Conservation (phyloP, 768 basidiomycete genomes). For the Mycena maculata region DNA sequence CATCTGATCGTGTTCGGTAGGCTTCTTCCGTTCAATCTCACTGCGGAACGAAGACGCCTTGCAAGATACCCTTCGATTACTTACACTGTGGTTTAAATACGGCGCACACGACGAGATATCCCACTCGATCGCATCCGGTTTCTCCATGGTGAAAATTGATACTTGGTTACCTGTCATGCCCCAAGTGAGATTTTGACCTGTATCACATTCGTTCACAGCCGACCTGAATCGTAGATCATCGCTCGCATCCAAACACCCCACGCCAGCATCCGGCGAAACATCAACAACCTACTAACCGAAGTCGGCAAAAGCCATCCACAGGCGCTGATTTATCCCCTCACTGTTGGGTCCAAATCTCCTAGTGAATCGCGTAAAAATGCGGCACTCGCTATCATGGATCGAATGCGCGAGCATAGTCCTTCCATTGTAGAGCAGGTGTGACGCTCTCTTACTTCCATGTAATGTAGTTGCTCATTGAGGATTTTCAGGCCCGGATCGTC, state of each 20-base stretch:
- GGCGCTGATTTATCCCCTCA: slow-evolving; percentile 94
- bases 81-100: slow-evolving; percentile 99
- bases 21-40: slow-evolving; percentile 95
- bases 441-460: not conserved
- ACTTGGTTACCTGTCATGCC: slow-evolving; percentile 99
- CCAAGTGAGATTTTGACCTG: slow-evolving; percentile 65
- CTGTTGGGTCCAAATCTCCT: slow-evolving; percentile 96
- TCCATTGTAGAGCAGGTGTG: slow-evolving; percentile 86
- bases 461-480: slow-evolving; percentile 10
- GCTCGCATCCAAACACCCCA: slow-evolving; percentile 99
- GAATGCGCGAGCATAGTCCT: slow-evolving; percentile 93
- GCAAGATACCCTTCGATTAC: slow-evolving; percentile 91
- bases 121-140: slow-evolving; percentile 89
- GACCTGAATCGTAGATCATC: slow-evolving; percentile 75
- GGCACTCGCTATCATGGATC: slow-evolving; percentile 90
- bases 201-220: not conserved
- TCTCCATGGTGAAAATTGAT: slow-evolving; percentile 91
- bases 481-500: slow-evolving; percentile 86
- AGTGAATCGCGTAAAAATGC: slow-evolving; percentile 87
- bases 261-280: slow-evolving; percentile 86
- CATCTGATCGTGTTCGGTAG: slow-evolving; percentile 47
- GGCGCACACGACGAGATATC: slow-evolving; percentile 92
- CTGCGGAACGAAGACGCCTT: slow-evolving; percentile 90
- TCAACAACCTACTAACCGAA: slow-evolving; percentile 90
- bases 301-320: slow-evolving; percentile 98